Evolutionary conservation across 495 filamentous ascomycete genomes (phyloP).

Genomic region (Pseudevernia furfuracea): DNA sequence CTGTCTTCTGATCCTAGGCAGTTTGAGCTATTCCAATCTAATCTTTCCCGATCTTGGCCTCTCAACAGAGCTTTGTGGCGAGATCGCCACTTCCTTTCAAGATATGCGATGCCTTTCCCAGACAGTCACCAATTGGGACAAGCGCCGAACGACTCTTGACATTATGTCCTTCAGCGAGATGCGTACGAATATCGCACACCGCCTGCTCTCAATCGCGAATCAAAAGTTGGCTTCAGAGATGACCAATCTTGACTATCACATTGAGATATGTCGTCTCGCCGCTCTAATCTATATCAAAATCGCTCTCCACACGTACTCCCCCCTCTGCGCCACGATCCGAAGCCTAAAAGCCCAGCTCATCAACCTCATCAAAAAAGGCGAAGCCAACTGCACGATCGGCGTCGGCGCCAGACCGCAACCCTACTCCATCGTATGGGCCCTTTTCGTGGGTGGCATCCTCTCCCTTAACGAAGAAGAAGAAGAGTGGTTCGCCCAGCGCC

Average conservation of each 20-base stretch:
- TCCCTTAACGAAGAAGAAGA: background rate
- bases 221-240: slow-evolving; percentile 1
- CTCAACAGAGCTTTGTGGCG: background rate
- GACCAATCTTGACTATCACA: background rate
- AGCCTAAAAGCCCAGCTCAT: slow-evolving; percentile 6
- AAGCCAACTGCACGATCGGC: background rate
- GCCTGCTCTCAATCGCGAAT: background rate
- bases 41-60: background rate
- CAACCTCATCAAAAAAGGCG: background rate
- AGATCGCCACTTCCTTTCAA: background rate
- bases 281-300: slow-evolving; percentile 8
- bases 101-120: background rate
- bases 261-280: slow-evolving; percentile 6
- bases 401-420: background rate
- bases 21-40: background rate
- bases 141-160: background rate
- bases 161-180: slow-evolving; percentile 1
- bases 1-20: background rate
- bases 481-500: background rate
- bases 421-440: background rate
- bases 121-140: background rate
- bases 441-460: background rate
- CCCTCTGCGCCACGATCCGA: background rate
- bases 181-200: background rate
- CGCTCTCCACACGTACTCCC: background rate